Evolutionary conservation across 2,329 filamentous ascomycete species (phyloP).

Genomic region (Colletotrichum sp.): DNA sequence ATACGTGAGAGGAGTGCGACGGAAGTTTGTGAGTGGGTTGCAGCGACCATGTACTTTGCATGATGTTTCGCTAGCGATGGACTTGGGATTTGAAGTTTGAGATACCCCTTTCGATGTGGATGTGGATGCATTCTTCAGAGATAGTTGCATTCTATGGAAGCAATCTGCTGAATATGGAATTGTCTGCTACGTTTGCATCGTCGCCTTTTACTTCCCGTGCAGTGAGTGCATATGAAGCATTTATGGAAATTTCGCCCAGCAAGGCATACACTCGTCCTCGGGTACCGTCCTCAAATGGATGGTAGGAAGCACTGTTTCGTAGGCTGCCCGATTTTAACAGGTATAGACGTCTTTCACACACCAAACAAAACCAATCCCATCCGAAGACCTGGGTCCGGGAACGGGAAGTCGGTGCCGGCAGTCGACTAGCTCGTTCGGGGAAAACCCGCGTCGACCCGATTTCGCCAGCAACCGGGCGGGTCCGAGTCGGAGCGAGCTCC

Average conservation of each 20-base stretch:
- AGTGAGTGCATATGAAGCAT: neutral
- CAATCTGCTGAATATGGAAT: neutral
- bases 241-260: neutral
- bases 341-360: neutral
- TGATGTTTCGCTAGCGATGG: neutral
- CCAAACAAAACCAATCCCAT: neutral
- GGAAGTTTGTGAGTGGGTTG: neutral
- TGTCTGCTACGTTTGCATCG: neutral
- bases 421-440: neutral
- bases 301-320: neutral
- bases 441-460: neutral
- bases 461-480: neutral
- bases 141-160: neutral
- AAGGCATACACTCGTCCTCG: neutral
- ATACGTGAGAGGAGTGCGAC: neutral
- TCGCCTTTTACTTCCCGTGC: fast-evolving
- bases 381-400: neutral
- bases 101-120: neutral
- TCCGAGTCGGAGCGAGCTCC: neutral
- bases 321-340: neutral
- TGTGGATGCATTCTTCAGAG: neutral
- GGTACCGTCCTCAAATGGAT: neutral
- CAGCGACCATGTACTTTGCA: neutral
- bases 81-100: neutral
- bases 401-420: neutral